phyloP scores from a whole-genome alignment of 148 eudicot genomes.

The Amaranthus cruentus region DNA sequence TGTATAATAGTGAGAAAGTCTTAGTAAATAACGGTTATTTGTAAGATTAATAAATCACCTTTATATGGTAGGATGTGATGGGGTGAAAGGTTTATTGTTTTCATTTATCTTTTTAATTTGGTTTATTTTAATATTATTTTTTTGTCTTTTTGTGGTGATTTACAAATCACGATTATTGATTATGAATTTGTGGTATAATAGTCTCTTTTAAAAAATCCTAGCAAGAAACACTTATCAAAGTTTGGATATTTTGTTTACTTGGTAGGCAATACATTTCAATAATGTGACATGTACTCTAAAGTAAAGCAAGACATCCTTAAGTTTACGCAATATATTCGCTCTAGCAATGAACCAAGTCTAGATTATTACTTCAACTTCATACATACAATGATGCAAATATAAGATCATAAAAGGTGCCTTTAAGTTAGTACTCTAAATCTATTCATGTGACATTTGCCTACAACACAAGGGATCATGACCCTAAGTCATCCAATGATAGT shows the following conservation, averaged over 20 bases:
- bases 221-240: too few relatives aligned
- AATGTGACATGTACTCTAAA: conserved; percentile 2
- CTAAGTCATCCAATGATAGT: not conserved
- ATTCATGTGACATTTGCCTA: conserved; percentile 21
- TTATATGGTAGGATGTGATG: too few relatives aligned
- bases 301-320: not conserved
- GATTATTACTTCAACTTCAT: not conserved
- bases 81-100: too few relatives aligned
- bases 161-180: too few relatives aligned
- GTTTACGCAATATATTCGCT: not conserved
- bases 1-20: too few relatives aligned
- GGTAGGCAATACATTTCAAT: not conserved
- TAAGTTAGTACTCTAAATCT: conserved; percentile 10
- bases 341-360: not conserved
- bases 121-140: too few relatives aligned
- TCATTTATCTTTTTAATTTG: too few relatives aligned
- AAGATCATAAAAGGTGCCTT: conserved; percentile 16
- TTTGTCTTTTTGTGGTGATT: too few relatives aligned
- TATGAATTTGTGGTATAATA: too few relatives aligned
- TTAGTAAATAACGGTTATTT: too few relatives aligned
- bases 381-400: not conserved
- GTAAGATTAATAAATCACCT: too few relatives aligned
- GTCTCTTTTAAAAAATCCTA: too few relatives aligned
- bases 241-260: not conserved
- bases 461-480: conserved; percentile 11